A percentile compares a stretch with the other conserved stretches of the same genome.
Evolutionary conservation across 371 early-diverging fungal species (phyloP).

Genomic region (Gilbertella persicaria): DNA sequence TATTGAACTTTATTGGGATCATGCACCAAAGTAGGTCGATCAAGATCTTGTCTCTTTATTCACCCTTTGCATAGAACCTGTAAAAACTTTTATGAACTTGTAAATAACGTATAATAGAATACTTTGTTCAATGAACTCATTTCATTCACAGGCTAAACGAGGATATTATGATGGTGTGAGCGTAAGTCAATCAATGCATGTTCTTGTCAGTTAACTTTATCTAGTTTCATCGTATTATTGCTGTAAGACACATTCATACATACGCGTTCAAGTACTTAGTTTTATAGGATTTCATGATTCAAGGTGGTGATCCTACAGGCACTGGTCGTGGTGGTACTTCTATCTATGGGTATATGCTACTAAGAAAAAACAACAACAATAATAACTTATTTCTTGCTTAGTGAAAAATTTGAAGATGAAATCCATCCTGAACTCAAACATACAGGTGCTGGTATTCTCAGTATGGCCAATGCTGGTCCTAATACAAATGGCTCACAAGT

Average conservation of each 20-base stretch:
- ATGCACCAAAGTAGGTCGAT: constrained; percentile 59
- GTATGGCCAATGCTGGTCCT: constrained; percentile 88
- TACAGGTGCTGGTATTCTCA: constrained; percentile 75
- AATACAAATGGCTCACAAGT: constrained; percentile 86
- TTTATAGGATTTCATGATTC: constrained; percentile 76
- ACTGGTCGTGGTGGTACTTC: constrained; percentile 67
- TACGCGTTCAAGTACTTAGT: not conserved
- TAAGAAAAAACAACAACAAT: not conserved
- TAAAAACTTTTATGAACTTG: constrained; percentile 77
- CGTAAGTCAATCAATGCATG: constrained; percentile 39
- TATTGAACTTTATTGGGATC: constrained; percentile 72
- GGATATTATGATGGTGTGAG: constrained; percentile 72
- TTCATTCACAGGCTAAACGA: constrained; percentile 51
- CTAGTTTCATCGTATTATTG: constrained; percentile 81
- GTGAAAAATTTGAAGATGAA: constrained; percentile 74
- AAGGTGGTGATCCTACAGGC: constrained; percentile 68
- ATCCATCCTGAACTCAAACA: constrained; percentile 72
- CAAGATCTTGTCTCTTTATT: not conserved
- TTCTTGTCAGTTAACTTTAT: not conserved
- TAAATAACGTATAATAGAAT: constrained; percentile 19
- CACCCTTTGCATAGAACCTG: constrained; percentile 50
- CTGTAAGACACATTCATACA: constrained; percentile 50
- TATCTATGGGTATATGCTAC: constrained; percentile 71
- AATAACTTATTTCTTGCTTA: not conserved
- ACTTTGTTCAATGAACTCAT: not conserved